A percentile compares a stretch with the other conserved stretches of the same genome.
Conservation (phyloP, 805 yeast species). For the Candida bentonensis region DNA sequence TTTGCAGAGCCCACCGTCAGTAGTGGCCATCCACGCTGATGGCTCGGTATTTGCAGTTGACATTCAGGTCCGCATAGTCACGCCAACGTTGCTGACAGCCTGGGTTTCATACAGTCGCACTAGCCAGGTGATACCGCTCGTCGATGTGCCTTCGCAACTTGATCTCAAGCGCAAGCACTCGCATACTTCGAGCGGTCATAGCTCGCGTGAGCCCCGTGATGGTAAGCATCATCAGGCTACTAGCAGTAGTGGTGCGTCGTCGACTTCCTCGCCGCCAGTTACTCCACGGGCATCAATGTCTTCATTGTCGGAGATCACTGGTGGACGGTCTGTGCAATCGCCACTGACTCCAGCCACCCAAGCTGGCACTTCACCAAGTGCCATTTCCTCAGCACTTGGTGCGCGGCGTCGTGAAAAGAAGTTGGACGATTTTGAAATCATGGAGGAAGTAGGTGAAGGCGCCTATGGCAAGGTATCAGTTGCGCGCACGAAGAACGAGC, state of each 20-base stretch:
- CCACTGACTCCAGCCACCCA: background rate
- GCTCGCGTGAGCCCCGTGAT: constrained; percentile 2
- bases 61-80: constrained; percentile 63
- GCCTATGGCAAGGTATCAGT: constrained; percentile 79
- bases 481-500: constrained; percentile 53
- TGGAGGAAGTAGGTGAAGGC: constrained; percentile 86
- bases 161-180: constrained; percentile 8
- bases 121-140: constrained; percentile 10
- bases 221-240: constrained; percentile 2
- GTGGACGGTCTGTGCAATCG: background rate
- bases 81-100: constrained; percentile 41
- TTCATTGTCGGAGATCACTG: constrained; percentile 4
- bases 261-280: background rate
- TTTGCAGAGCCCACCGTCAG: constrained; percentile 6
- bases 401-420: constrained; percentile 54
- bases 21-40: constrained; percentile 49
- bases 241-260: constrained; percentile 5
- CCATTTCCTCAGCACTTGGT: constrained; percentile 37
- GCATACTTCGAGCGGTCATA: background rate
- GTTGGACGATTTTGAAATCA: constrained; percentile 51
- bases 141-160: constrained; percentile 41
- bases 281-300: constrained; percentile 2
- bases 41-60: constrained; percentile 57
- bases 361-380: background rate
- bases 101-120: constrained; percentile 80